Evolutionary conservation across 1,284 basidiomycete genomes (phyloP), one percentile per base, ranked within the genome.

Genomic region (Ceratobasidium sp.): DNA sequence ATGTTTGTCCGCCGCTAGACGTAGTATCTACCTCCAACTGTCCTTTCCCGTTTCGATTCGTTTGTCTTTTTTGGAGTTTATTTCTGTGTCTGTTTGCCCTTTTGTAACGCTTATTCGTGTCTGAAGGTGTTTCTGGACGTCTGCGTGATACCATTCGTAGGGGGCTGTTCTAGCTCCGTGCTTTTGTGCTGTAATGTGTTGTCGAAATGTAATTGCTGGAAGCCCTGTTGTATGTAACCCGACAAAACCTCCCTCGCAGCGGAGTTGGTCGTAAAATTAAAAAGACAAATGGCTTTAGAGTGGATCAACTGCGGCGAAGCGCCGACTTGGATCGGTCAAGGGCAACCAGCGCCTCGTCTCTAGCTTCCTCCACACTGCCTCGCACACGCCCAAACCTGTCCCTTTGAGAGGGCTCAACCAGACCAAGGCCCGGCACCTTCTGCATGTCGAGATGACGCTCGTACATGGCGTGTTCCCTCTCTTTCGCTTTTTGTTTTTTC

Each of bases 1-100:
- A 92, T 96, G 78, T 92, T 95, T 80, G 90, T 90, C 16, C 53
- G 66, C 51, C 66, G 66, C 27, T 71, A 58, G 58, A 54, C 39
- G 39, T 58, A 19, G 61, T 56, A 39, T 39, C 22, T 77, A 22
- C 16, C 54, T 37, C 6, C 64, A 19, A 68, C 62, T 43, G 46
- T 68, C 61, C 46, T n/a, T 69, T 53, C 75, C 46, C 75, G 62
- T 56, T 75, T 54, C 43, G 29, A 31, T 71, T 59, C 76, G 74
- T 66, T 74, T 39, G 39, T 49, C 27, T 31, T 29, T 77, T 72
- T 73, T 61, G 61, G 74, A 61, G 37, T 74, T 61, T 74, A 41
- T 59, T 27, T 53, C 53, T 72, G 27, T 69, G 37, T 59, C 16
- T 65, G 24, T 53, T 34, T 66, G 27, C 39, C 66, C 24, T 75